Conservation (phyloP, 305 asterid genomes). For the Andrographis paniculata region DNA sequence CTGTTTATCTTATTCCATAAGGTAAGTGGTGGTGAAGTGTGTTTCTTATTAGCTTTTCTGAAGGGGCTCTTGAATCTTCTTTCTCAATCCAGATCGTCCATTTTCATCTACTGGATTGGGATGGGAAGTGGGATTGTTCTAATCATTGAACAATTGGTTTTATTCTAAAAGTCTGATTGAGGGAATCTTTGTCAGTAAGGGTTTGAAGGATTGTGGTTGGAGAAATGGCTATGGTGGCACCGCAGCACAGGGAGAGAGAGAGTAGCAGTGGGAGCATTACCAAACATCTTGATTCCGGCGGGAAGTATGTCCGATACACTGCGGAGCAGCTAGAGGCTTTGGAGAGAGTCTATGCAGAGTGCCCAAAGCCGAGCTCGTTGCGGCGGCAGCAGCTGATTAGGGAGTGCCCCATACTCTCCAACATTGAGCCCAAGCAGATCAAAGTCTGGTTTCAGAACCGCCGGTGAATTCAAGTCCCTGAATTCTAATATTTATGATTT, state of each 20-base stretch:
- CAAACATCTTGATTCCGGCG: constrained; percentile 73
- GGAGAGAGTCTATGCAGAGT: constrained; percentile 89
- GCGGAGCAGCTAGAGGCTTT: constrained; percentile 93
- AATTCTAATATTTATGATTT: neutral
- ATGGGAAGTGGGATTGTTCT: constrained; percentile 20
- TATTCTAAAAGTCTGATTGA: constrained; percentile 13
- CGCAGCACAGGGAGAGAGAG: constrained; percentile 49
- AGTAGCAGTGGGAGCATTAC: constrained; percentile 70
- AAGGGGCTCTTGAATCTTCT: constrained; percentile 34
- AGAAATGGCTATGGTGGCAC: constrained; percentile 81
- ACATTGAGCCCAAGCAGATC: constrained; percentile 90
- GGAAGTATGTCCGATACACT: constrained; percentile 86
- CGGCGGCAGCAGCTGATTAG: constrained; percentile 89
- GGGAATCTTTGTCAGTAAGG: constrained; percentile 27
- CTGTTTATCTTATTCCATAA: constrained; percentile 40
- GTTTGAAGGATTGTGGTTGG: constrained; percentile 9
- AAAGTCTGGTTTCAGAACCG: constrained; percentile 98
- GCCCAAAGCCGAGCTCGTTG: constrained; percentile 87
- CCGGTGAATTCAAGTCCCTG: constrained; percentile 38
- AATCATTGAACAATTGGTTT: constrained; percentile 12
- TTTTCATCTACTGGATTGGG: constrained; percentile 28
- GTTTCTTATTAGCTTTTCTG: constrained; percentile 29
- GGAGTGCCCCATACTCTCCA: constrained; percentile 79
- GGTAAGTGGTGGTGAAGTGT: constrained; percentile 37
- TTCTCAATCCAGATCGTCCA: constrained; percentile 39